Conservation (phyloP, 2,329 filamentous ascomycete species). For the Colletotrichum karsti region DNA sequence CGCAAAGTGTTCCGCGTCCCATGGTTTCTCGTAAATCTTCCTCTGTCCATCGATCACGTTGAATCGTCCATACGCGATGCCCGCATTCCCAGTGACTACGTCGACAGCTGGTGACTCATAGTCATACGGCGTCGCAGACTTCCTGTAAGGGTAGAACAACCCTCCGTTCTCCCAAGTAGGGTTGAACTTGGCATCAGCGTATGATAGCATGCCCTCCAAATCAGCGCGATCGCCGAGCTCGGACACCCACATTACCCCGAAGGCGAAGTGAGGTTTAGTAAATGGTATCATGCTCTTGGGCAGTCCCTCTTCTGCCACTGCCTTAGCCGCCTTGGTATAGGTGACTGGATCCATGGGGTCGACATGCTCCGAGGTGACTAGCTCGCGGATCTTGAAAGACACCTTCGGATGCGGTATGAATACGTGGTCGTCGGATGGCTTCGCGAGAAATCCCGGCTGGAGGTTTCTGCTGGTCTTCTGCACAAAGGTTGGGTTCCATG, state of each 20-base stretch:
- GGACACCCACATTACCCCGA: conserved; percentile 42
- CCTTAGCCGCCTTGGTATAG: background rate
- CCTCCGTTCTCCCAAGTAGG: conserved; percentile 44
- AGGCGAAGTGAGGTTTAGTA: conserved; percentile 34
- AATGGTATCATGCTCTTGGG: background rate
- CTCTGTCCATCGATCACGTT: conserved; percentile 45
- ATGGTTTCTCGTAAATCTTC: conserved; percentile 43
- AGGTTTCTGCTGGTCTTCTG: background rate
- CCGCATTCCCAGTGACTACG: conserved; percentile 44
- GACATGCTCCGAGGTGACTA: background rate
- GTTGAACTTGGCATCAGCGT: conserved; percentile 36
- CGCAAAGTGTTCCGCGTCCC: conserved; percentile 31
- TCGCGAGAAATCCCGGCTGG: background rate
- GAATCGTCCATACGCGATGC: conserved; percentile 43
- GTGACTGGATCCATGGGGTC: background rate
- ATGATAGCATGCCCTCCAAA: conserved; percentile 33
- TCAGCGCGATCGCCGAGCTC: conserved; percentile 36
- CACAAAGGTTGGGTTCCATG: conserved; percentile 44
- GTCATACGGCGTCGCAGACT: conserved; percentile 31
- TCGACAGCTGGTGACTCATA: conserved; percentile 38
- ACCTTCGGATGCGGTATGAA: background rate
- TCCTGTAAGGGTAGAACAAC: conserved; percentile 40
- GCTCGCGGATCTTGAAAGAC: background rate
- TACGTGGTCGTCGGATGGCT: background rate
- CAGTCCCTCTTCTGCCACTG: background rate